A percentile compares a stretch with the other conserved stretches of the same genome.
Evolutionary conservation across 164 flowering plant species (phyloP).

Genomic region (Chimonanthus salicifolius): DNA sequence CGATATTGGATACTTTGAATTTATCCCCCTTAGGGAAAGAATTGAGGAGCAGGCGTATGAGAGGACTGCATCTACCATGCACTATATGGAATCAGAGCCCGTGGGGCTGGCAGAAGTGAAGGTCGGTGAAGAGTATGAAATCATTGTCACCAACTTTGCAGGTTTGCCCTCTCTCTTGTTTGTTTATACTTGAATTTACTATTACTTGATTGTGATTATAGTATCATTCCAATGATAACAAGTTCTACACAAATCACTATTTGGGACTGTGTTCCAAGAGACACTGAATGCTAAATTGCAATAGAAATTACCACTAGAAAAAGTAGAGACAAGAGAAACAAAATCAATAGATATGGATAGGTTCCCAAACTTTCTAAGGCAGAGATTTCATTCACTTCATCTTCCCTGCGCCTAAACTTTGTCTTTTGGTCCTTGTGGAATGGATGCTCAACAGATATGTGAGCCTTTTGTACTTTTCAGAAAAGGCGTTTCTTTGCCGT

Average conservation of each 20-base stretch:
- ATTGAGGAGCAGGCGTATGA: slow-evolving; percentile 15
- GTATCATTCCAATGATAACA: not conserved
- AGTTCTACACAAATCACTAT: not conserved
- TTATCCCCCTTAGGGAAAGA: slow-evolving; percentile 50
- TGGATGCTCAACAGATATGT: not conserved
- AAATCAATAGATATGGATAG: not conserved
- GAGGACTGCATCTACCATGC: slow-evolving; percentile 4
- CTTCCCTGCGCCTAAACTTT: not conserved
- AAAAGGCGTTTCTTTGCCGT: not conserved
- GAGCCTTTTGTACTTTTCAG: not conserved
- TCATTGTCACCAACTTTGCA: slow-evolving; percentile 71
- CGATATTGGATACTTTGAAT: slow-evolving; percentile 82
- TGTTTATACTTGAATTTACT: not conserved
- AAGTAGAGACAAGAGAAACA: not conserved
- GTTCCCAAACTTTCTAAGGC: not conserved
- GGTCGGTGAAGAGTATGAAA: slow-evolving; percentile 82
- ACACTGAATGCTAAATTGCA: too few species aligned
- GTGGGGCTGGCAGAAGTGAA: slow-evolving; percentile 77
- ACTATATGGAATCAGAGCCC: slow-evolving; percentile 39
- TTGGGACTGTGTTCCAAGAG: not conserved
- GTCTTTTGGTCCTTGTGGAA: not conserved
- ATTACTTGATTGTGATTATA: not conserved
- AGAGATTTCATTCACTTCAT: too few species aligned
- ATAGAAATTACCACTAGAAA: not conserved
- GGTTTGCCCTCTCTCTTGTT: slow-evolving; percentile 35